phyloP scores from a whole-genome alignment of 139 green algal genomes.

The Spirogloea muscicola region DNA sequence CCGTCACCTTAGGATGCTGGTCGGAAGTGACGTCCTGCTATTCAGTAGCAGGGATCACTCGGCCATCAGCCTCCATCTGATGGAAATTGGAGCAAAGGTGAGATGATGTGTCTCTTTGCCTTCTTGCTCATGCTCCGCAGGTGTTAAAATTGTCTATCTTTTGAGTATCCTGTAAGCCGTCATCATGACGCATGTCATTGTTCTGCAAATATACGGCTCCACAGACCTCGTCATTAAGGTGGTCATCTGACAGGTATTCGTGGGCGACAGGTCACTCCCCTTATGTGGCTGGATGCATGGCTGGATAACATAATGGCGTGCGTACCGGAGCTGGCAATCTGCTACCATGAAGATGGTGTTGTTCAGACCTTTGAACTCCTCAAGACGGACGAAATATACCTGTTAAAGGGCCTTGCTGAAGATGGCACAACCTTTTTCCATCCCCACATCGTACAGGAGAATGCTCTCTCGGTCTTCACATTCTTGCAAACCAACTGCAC shows the following conservation, averaged over 20 bases:
- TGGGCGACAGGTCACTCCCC: slow-evolving; percentile 16
- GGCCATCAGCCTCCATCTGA: slow-evolving; percentile 35
- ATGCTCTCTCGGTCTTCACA: slow-evolving; percentile 22
- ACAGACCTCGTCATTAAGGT: slow-evolving; percentile 4
- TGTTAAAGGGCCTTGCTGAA: slow-evolving; percentile 33
- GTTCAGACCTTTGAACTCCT: slow-evolving; percentile 48
- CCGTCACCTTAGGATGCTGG: slow-evolving; percentile 30
- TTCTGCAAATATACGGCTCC: background rate
- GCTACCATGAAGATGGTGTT: slow-evolving; percentile 34
- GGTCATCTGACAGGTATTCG: background rate
- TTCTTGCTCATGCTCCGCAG: background rate
- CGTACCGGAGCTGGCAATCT: slow-evolving; percentile 34
- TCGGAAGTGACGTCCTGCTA: slow-evolving; percentile 41
- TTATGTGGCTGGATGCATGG: slow-evolving; percentile 42
- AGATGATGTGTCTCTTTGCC: background rate
- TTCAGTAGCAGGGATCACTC: slow-evolving; percentile 39
- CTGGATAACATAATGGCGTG: slow-evolving; percentile 45
- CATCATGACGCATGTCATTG: background rate
- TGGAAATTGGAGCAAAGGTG: slow-evolving; percentile 24
- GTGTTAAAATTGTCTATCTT: background rate
- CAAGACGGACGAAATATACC: slow-evolving; percentile 36
- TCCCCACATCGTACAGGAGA: slow-evolving; percentile 34
- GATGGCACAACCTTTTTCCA: slow-evolving; percentile 4
- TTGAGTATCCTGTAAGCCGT: background rate
- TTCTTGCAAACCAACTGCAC: slow-evolving; percentile 39